phyloP scores from a whole-genome alignment of 1,139 yeast species.

The Pichia sp. region DNA sequence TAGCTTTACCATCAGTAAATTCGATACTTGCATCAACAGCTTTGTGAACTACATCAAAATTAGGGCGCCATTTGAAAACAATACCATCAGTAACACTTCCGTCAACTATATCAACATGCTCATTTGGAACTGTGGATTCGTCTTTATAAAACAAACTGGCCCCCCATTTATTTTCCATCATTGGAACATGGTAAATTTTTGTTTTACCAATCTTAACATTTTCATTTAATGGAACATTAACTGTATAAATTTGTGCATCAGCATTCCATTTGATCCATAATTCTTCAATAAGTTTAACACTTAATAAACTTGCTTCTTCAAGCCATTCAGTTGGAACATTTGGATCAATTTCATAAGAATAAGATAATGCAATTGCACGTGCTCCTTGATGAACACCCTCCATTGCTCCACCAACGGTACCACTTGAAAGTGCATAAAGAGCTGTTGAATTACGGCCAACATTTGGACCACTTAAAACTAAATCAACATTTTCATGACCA shows the following conservation, averaged over 20 bases:
- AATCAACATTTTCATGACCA: constrained; percentile 52
- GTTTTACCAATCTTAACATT: constrained; percentile 38
- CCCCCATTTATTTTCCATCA: constrained; percentile 74
- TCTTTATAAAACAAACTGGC: constrained; percentile 21
- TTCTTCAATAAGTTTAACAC: constrained; percentile 56
- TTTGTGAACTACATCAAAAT: constrained; percentile 63
- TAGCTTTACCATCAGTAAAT: constrained; percentile 49
- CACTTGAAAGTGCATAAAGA: constrained; percentile 84
- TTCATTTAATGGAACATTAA: constrained; percentile 70
- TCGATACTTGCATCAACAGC: constrained; percentile 47
- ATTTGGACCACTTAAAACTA: constrained; percentile 91
- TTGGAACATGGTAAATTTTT: constrained; percentile 65
- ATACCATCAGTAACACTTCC: constrained; percentile 37
- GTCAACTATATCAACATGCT: constrained; percentile 39
- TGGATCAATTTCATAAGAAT: constrained; percentile 54
- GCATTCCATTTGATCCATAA: constrained; percentile 52
- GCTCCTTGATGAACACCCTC: constrained; percentile 82
- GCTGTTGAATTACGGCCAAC: constrained; percentile 90
- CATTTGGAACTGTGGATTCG: constrained; percentile 18
- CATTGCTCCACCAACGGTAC: constrained; percentile 98
- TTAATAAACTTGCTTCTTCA: constrained; percentile 59
- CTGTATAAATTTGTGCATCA: constrained; percentile 63
- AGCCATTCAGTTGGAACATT: constrained; percentile 50
- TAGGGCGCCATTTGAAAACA: constrained; percentile 74
- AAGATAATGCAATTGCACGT: constrained; percentile 74